Evolutionary conservation across 768 basidiomycete species (phyloP).

Genomic region (Hemileccinum impolitum): DNA sequence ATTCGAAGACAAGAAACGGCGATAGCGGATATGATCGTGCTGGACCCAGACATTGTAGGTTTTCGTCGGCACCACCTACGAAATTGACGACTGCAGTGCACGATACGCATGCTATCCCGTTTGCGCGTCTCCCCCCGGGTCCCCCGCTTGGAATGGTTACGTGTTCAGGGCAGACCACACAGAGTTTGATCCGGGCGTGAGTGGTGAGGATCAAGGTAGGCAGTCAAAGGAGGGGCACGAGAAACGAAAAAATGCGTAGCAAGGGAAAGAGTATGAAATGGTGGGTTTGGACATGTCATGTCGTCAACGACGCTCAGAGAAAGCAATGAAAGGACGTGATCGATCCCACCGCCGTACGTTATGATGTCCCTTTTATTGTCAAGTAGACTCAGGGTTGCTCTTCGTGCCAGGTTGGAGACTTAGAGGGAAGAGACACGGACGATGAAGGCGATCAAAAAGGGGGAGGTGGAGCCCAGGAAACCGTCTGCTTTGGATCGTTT

Average conservation of each 20-base stretch:
- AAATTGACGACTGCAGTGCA: slow-evolving; percentile 53
- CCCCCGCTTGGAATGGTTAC: slow-evolving; percentile 61
- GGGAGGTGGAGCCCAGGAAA: too few relatives aligned
- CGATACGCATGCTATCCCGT: slow-evolving; percentile 42
- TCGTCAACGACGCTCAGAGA: slow-evolving; percentile 30
- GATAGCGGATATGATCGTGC: too few relatives aligned
- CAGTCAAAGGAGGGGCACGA: slow-evolving; percentile 37
- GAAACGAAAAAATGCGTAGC: slow-evolving; percentile 83
- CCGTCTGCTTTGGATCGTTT: slow-evolving; percentile 39
- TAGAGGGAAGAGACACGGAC: slow-evolving; percentile 45
- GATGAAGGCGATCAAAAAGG: slow-evolving; percentile 35
- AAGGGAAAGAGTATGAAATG: slow-evolving; percentile 83
- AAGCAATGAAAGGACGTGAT: slow-evolving; percentile 96
- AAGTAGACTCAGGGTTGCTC: slow-evolving; percentile 51
- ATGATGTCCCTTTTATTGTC: too few relatives aligned
- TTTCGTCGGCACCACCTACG: slow-evolving; percentile 57
- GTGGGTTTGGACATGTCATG: slow-evolving; percentile 29
- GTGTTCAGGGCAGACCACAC: slow-evolving; percentile 68
- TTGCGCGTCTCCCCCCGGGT: too few relatives aligned
- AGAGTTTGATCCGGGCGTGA: slow-evolving; percentile 39
- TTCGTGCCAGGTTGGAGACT: slow-evolving; percentile 64
- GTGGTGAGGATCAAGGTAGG: slow-evolving; percentile 20
- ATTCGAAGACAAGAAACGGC: too few relatives aligned
- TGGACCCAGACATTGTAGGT: slow-evolving; percentile 73
- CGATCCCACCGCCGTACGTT: slow-evolving; percentile 69